These are phyloP conservation scores for Boletus bicolor DNA, from an alignment of 768 basidiomycete species.

Conservation along the genomic window DNA sequence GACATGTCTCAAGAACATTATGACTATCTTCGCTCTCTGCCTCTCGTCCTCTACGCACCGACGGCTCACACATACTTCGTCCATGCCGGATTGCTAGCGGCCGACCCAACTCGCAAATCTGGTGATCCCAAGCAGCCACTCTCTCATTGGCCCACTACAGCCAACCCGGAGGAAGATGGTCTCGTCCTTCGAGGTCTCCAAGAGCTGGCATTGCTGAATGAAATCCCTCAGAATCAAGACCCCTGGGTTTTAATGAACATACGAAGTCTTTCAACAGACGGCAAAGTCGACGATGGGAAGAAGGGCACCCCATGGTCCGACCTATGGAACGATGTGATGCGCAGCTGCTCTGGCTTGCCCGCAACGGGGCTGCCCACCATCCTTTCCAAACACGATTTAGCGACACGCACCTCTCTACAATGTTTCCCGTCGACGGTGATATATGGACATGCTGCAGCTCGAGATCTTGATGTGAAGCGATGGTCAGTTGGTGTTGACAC, in stretches of 20 bases:
- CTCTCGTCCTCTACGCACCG: slow-evolving; percentile 72
- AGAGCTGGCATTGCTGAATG: slow-evolving; percentile 61
- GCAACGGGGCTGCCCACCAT: not conserved
- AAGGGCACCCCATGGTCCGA: slow-evolving; percentile 73
- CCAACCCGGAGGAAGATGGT: slow-evolving; percentile 19
- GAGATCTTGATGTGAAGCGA: slow-evolving; percentile 77
- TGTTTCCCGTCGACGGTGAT: slow-evolving; percentile 77
- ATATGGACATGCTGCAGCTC: slow-evolving; percentile 81
- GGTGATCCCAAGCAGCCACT: slow-evolving; percentile 65
- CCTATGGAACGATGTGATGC: slow-evolving; percentile 69
- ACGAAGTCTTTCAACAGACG: slow-evolving; percentile 37
- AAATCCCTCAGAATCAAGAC: slow-evolving; percentile 72
- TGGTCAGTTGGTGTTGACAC: slow-evolving; percentile 87
- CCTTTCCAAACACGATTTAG: not conserved
- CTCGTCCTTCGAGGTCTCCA: slow-evolving; percentile 51
- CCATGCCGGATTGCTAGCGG: slow-evolving; percentile 80
- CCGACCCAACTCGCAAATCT: slow-evolving; percentile 54
- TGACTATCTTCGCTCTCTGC: slow-evolving; percentile 71
- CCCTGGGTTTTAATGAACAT: slow-evolving; percentile 63
- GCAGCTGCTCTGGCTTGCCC: slow-evolving; percentile 50
- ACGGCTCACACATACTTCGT: slow-evolving; percentile 72
- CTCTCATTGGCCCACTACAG: slow-evolving; percentile 50
- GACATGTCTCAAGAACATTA: slow-evolving; percentile 61
- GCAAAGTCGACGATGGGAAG: slow-evolving; percentile 28
- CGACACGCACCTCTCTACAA: slow-evolving; percentile 36